Evolutionary conservation across 2,329 filamentous ascomycete species (phyloP).

Genomic region (Fusarium tricinctum): DNA sequence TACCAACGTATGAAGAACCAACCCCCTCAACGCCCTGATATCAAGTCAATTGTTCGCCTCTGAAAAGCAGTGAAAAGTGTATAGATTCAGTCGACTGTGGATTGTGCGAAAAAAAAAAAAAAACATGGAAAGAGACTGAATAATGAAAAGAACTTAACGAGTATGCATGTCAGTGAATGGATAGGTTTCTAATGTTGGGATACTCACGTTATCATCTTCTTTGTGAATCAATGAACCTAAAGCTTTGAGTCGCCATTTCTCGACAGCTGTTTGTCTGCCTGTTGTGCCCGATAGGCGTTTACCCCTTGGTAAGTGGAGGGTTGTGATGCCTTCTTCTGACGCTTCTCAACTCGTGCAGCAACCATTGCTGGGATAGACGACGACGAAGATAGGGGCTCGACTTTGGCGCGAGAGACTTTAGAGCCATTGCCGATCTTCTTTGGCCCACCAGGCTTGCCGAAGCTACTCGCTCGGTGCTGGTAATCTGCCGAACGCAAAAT

Average conservation of each 20-base stretch:
- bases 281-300: slow-evolving; percentile 46
- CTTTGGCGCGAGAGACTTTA: neutral
- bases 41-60: neutral
- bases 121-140: too few species aligned
- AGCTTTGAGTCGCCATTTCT: neutral
- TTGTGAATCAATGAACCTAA: neutral
- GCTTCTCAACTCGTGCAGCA: slow-evolving; percentile 15
- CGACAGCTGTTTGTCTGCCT: neutral
- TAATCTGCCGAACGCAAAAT: slow-evolving; percentile 49
- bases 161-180: neutral
- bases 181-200: accelerated
- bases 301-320: slow-evolving; percentile 46
- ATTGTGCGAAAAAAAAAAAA: neutral
- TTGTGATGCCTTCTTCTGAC: slow-evolving; percentile 14
- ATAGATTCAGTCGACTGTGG: neutral
- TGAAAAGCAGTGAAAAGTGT: neutral
- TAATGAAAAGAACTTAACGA: too few species aligned
- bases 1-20: neutral
- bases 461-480: slow-evolving; percentile 42
- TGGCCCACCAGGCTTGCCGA: slow-evolving; percentile 30
- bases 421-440: neutral
- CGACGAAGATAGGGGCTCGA: neutral
- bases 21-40: too few species aligned
- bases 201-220: neutral
- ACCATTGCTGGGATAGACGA: neutral